Evolutionary conservation across 257 asterid species (phyloP).

Genomic region (Leptodermis oblonga): DNA sequence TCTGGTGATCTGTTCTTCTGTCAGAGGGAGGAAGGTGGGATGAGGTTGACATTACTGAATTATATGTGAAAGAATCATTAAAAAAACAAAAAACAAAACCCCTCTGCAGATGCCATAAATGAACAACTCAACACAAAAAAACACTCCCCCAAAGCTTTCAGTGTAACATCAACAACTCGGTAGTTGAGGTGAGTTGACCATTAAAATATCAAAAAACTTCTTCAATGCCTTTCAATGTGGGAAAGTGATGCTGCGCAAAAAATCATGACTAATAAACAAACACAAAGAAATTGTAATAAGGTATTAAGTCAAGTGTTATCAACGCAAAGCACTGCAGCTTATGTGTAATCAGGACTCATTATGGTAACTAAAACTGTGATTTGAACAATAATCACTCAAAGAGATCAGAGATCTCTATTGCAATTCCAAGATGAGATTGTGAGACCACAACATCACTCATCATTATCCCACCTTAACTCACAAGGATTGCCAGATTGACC

Average conservation of each 20-base stretch:
- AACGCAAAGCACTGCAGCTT: slow-evolving; percentile 18
- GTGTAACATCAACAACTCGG: slow-evolving; percentile 16
- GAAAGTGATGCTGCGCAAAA: slow-evolving; percentile 14
- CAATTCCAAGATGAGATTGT: neutral
- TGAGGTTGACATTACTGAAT: slow-evolving; percentile 15
- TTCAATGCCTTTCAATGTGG: slow-evolving; percentile 15
- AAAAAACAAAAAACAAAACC: too few relatives aligned
- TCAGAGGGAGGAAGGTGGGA: neutral
- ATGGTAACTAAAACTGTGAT: neutral
- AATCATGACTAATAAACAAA: slow-evolving; percentile 6
- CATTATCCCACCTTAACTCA: too few relatives aligned
- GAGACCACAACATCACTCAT: neutral
- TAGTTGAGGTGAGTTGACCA: slow-evolving; percentile 20
- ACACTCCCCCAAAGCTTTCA: slow-evolving; percentile 2
- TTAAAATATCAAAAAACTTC: slow-evolving; percentile 9
- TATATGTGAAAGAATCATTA: neutral
- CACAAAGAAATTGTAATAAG: slow-evolving; percentile 2
- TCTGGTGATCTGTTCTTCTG: slow-evolving; percentile 5
- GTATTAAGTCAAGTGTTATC: slow-evolving; percentile 16
- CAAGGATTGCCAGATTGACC: too few relatives aligned
- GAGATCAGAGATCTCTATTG: neutral
- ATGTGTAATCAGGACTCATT: slow-evolving; percentile 8
- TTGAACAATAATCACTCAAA: slow-evolving; percentile 3
- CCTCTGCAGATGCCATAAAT: neutral
- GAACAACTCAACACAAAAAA: neutral